Conservation (phyloP, 1,139 yeast species). For the Pichia sp. region DNA sequence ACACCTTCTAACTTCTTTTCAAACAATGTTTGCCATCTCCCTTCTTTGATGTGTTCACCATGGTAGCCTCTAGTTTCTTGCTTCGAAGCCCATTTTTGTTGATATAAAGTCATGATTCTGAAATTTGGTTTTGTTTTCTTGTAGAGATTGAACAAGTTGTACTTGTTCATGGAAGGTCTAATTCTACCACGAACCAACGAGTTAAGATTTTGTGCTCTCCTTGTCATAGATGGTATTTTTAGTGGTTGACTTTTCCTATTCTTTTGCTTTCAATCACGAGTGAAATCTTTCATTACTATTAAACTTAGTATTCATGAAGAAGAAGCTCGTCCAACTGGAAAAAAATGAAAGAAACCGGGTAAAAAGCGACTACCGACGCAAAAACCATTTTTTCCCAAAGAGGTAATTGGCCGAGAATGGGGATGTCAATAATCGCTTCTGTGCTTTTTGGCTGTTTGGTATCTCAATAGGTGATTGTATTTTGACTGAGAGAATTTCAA, state of each 20-base stretch:
- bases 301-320: neutral
- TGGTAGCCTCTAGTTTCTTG: constrained; percentile 92
- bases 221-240: constrained; percentile 20
- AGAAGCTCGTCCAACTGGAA: neutral
- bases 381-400: neutral
- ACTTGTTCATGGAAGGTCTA: constrained; percentile 89
- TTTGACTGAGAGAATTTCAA: no score
- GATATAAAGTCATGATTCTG: constrained; percentile 45
- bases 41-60: constrained; percentile 88
- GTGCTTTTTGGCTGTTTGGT: neutral
- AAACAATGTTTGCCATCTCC: constrained; percentile 69
- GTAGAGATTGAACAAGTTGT: constrained; percentile 79
- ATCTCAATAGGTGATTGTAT: no score
- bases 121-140: constrained; percentile 51
- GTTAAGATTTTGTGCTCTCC: constrained; percentile 24
- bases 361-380: neutral
- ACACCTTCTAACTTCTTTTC: constrained; percentile 74
- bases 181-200: constrained; percentile 39
- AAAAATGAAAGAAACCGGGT: neutral
- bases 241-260: neutral
- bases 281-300: no score
- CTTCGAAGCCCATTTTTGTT: constrained; percentile 89
- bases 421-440: neutral
- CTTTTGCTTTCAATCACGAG: no score
- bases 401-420: neutral